Conservation (phyloP, 306 rosid genomes). For the Boehmeria nivea region DNA sequence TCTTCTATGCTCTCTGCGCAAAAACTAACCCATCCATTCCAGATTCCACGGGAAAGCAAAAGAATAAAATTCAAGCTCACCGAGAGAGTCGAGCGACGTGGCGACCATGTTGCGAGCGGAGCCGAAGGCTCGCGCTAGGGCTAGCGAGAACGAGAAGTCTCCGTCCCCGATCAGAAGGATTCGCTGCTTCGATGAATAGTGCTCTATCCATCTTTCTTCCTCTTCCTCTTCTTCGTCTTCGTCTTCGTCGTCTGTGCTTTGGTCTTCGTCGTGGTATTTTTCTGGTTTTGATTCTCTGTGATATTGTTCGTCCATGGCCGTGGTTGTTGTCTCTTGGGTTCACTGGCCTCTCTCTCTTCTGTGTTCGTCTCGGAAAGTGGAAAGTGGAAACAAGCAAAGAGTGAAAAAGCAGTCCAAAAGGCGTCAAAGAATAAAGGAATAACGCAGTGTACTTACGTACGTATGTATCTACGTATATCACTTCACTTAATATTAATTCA, state of each 20-base stretch:
- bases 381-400: no score
- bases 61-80: slow-evolving; percentile 15
- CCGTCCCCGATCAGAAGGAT: slow-evolving; percentile 80
- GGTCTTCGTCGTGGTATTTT: slow-evolving; percentile 2
- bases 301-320: not conserved
- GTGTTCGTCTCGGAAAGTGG: no score
- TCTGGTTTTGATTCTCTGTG: not conserved
- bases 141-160: slow-evolving; percentile 69
- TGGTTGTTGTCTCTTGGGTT: no score
- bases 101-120: slow-evolving; percentile 65
- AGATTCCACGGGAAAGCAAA: not conserved
- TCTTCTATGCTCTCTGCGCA: slow-evolving; percentile 41
- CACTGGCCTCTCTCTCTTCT: no score
- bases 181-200: slow-evolving; percentile 62
- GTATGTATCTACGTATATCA: no score
- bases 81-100: slow-evolving; percentile 67
- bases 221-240: slow-evolving; percentile 24
- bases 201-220: slow-evolving; percentile 50
- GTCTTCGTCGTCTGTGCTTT: slow-evolving; percentile 7
- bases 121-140: slow-evolving; percentile 50
- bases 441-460: no score
- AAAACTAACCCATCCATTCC: not conserved
- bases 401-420: no score
- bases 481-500: no score
- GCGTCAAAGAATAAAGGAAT: no score